These are phyloP conservation scores for Begonia peltatifolia DNA, from an alignment of 306 rosid species.

Conservation along the genomic window DNA sequence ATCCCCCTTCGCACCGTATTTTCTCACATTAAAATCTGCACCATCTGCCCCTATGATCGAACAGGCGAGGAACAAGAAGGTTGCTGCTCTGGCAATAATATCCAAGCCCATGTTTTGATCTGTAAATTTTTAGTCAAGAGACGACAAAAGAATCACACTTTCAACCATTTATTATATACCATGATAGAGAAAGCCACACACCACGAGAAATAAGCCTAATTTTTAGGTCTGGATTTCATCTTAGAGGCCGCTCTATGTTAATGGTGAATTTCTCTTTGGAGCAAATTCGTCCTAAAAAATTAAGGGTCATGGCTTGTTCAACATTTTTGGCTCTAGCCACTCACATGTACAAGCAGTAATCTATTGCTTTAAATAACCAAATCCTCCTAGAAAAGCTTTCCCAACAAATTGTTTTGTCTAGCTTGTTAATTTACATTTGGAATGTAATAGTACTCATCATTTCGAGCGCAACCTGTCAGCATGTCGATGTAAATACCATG, in stretches of 20 bases:
- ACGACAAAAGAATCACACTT: too few species aligned
- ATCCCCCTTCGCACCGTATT: conserved; percentile 23
- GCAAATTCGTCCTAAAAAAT: too few species aligned
- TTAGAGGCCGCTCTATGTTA: background rate
- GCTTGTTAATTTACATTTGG: background rate
- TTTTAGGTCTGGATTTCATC: conserved; percentile 8
- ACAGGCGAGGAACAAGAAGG: conserved; percentile 6
- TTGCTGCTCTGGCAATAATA: conserved; percentile 2
- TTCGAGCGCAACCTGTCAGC: too few species aligned
- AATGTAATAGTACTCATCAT: too few species aligned
- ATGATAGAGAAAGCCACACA: background rate
- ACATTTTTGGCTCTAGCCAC: conserved; percentile 4
- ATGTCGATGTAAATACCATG: too few species aligned
- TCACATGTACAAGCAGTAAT: background rate
- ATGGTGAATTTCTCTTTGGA: background rate
- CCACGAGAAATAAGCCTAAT: conserved; percentile 16
- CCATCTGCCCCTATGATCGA: conserved; percentile 7
- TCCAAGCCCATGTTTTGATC: conserved; percentile 8
- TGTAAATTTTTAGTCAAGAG: background rate
- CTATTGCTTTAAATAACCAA: background rate
- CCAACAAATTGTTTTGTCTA: too few species aligned
- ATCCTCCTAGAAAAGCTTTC: background rate
- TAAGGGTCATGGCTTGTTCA: background rate
- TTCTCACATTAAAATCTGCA: conserved; percentile 15
- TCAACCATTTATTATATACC: background rate